phyloP scores from a whole-genome alignment of 2,329 filamentous ascomycete genomes.

The Curvularia spicifera region DNA sequence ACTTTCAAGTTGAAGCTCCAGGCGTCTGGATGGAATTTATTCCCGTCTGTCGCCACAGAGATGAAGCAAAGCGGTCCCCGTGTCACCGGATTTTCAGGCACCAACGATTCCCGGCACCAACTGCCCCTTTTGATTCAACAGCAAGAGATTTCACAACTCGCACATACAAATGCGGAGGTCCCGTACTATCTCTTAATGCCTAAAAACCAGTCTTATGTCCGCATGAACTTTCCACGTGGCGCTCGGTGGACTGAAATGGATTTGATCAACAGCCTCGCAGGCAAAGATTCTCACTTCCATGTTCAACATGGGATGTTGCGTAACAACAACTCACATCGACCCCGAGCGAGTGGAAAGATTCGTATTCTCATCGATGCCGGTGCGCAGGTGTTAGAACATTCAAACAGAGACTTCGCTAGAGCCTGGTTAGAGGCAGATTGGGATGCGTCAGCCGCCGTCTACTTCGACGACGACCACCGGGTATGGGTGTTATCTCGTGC shows the following conservation, averaged over 20 bases:
- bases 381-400: constrained; percentile 68
- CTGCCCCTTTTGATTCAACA: constrained; percentile 69
- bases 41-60: constrained; percentile 47
- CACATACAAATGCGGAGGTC: constrained; percentile 69
- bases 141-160: constrained; percentile 62
- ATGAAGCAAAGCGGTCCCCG: constrained; percentile 28
- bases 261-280: constrained; percentile 53
- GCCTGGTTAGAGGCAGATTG: constrained; percentile 59
- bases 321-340: background rate
- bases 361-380: constrained; percentile 69
- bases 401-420: constrained; percentile 58
- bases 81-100: constrained; percentile 75
- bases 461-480: constrained; percentile 58
- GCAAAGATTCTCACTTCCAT: constrained; percentile 3
- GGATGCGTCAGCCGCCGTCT: constrained; percentile 59
- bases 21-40: constrained; percentile 72
- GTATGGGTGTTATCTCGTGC: constrained; percentile 55
- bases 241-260: constrained; percentile 54
- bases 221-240: constrained; percentile 41
- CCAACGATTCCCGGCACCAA: constrained; percentile 68
- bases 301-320: background rate
- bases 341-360: constrained; percentile 42
- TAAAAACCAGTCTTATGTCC: constrained; percentile 59
- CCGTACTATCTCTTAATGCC: constrained; percentile 62
- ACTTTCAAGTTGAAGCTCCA: constrained; percentile 69